Conservation (phyloP, 2,329 filamentous ascomycete species). For the Scedosporium minutisporum region DNA sequence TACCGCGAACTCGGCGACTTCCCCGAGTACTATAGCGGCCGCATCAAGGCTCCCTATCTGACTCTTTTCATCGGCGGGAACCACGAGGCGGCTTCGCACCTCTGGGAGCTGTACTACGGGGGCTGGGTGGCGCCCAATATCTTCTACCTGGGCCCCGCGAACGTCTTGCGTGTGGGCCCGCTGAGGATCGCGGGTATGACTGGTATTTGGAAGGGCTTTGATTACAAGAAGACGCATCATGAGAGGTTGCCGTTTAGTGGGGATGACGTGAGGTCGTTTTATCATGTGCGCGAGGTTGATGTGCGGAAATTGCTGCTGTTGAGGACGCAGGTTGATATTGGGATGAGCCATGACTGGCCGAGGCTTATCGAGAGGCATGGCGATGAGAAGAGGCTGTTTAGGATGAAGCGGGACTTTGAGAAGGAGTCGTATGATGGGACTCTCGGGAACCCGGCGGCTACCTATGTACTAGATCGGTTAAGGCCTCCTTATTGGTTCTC, state of each 20-base stretch:
- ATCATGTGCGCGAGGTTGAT: slow-evolving; percentile 84
- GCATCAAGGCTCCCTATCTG: slow-evolving; percentile 67
- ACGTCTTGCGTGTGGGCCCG: slow-evolving; percentile 73
- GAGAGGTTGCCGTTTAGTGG: slow-evolving; percentile 78
- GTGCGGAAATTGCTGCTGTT: slow-evolving; percentile 81
- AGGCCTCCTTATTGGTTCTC: slow-evolving; percentile 85
- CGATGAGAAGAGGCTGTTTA: slow-evolving; percentile 58
- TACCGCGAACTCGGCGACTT: slow-evolving; percentile 88
- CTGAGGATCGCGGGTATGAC: slow-evolving; percentile 82
- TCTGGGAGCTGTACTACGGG: slow-evolving; percentile 90
- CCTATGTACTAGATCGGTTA: slow-evolving; percentile 69
- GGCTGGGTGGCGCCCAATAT: slow-evolving; percentile 97
- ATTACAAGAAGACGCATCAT: slow-evolving; percentile 74
- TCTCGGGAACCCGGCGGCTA: slow-evolving; percentile 72
- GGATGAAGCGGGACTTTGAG: slow-evolving; percentile 63
- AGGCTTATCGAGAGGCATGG: slow-evolving; percentile 71
- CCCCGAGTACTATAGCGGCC: slow-evolving; percentile 83
- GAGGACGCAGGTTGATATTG: slow-evolving; percentile 80
- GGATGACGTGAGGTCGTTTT: slow-evolving; percentile 71
- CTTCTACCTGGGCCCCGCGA: slow-evolving; percentile 91
- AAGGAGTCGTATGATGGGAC: slow-evolving; percentile 65
- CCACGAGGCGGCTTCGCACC: slow-evolving; percentile 83
- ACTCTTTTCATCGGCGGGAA: slow-evolving; percentile 93
- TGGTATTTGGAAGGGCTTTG: slow-evolving; percentile 88
- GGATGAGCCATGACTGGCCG: slow-evolving; percentile 94